Evolutionary conservation across 305 asterid species (phyloP).

Genomic region (Petunia hybrid): DNA sequence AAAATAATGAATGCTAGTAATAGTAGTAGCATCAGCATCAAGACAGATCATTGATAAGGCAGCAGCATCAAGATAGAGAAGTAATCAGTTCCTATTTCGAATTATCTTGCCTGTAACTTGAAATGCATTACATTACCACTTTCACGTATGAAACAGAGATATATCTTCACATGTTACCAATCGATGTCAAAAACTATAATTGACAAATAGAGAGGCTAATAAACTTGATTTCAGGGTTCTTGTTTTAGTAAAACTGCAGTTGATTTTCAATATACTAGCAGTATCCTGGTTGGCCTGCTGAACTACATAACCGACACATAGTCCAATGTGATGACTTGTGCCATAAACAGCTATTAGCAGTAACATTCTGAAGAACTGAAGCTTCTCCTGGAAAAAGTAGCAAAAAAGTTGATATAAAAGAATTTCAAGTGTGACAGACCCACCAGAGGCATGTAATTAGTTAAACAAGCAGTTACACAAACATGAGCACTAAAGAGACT

Average conservation of each 20-base stretch:
- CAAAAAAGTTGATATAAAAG: background rate
- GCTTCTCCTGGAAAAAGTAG: background rate
- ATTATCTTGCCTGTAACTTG: background rate
- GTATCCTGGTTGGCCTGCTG: background rate
- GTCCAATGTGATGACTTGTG: background rate
- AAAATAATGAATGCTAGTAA: background rate
- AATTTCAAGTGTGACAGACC: background rate
- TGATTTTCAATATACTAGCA: constrained; percentile 6
- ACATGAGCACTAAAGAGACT: background rate
- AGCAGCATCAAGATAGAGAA: background rate
- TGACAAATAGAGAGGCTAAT: background rate
- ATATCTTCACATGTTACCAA: background rate
- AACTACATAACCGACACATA: constrained; percentile 7
- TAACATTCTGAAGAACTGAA: background rate
- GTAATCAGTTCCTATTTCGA: background rate
- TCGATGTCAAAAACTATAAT: background rate
- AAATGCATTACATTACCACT: background rate
- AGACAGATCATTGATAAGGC: background rate
- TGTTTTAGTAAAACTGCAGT: background rate
- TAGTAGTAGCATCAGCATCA: constrained; percentile 1
- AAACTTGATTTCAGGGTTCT: background rate
- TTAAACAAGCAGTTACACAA: background rate
- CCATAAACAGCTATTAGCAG: constrained; percentile 19
- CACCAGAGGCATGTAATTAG: background rate
- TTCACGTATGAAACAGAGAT: background rate